These are phyloP conservation scores for Lactarius sanguifluus DNA, from an alignment of 768 basidiomycete genomes.

Conservation along the genomic window DNA sequence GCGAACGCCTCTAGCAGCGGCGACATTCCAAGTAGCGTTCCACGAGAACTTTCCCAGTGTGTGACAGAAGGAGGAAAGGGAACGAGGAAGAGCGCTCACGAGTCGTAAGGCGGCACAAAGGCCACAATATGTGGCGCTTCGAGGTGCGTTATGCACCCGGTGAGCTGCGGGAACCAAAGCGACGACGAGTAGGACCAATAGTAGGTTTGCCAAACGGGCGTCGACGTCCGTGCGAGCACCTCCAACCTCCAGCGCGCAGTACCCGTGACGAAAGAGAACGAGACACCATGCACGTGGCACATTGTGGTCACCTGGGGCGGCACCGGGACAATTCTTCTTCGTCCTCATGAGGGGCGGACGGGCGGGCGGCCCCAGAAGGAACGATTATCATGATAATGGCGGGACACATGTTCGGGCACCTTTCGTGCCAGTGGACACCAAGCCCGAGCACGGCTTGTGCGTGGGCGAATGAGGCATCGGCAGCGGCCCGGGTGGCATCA, in stretches of 20 bases:
- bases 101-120: constrained; percentile 49
- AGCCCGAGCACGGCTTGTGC: constrained; percentile 15
- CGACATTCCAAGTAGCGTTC: constrained; percentile 44
- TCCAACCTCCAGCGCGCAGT: constrained; percentile 40
- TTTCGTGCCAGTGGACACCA: constrained; percentile 28
- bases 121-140: constrained; percentile 64
- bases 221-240: constrained; percentile 42
- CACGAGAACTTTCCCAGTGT: constrained; percentile 34
- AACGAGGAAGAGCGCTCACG: constrained; percentile 31
- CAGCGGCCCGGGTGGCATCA: not conserved
- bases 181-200: constrained; percentile 62
- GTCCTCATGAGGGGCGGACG: too few species aligned
- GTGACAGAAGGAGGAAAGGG: not conserved
- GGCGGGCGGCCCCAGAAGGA: too few species aligned
- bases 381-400: too few species aligned
- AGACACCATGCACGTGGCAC: constrained; percentile 44
- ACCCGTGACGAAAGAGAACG: constrained; percentile 39
- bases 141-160: constrained; percentile 46
- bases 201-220: constrained; percentile 42
- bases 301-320: constrained; percentile 43
- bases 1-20: constrained; percentile 44
- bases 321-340: too few species aligned
- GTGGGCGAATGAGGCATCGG: constrained; percentile 9
- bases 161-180: constrained; percentile 49
- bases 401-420: constrained; percentile 24